These are phyloP conservation scores for Trifolium pratense DNA, from an alignment of 306 rosid genomes.

Conservation along the genomic window DNA sequence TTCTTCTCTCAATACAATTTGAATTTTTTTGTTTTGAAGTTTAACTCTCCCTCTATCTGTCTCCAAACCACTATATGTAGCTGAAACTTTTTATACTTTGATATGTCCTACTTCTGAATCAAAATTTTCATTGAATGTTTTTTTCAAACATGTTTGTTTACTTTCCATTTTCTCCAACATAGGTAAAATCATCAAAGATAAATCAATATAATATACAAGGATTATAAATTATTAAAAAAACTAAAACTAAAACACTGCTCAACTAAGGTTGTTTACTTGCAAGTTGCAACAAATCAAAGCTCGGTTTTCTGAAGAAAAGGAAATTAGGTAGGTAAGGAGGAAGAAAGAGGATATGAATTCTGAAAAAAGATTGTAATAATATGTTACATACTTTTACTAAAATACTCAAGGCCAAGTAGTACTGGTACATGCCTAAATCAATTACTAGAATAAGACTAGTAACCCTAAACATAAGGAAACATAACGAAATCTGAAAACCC, in stretches of 20 bases:
- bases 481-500: neutral
- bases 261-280: slow-evolving; percentile 8
- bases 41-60: neutral
- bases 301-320: neutral
- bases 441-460: neutral
- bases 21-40: neutral
- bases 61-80: neutral
- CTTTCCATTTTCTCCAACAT: neutral
- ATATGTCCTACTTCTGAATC: neutral
- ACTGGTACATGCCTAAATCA: slow-evolving; percentile 2
- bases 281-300: slow-evolving; percentile 5
- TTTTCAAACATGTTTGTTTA: neutral
- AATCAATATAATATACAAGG: neutral
- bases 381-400: neutral
- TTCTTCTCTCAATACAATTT: neutral
- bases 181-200: neutral
- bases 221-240: neutral
- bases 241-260: neutral
- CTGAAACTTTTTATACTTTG: neutral
- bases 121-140: neutral
- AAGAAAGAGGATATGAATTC: neutral
- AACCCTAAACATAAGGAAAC: slow-evolving; percentile 6
- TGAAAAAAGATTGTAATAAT: neutral
- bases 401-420: neutral
- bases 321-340: neutral